phyloP scores from a whole-genome alignment of 2,329 filamentous ascomycete genomes.

The Tolypocladium endophyticum region DNA sequence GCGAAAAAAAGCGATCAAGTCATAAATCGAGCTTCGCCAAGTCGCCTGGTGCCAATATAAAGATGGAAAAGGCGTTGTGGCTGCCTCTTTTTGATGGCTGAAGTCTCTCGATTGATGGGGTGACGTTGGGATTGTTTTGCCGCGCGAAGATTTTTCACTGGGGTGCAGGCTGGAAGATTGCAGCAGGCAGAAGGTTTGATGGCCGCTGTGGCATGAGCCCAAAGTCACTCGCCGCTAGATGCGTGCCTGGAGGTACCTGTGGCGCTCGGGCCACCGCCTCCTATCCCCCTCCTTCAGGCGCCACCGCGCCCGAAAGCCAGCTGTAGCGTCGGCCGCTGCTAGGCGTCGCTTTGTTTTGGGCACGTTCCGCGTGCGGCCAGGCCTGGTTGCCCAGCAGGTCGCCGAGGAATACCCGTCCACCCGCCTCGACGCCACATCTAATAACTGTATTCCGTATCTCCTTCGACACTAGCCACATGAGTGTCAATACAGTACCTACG shows the following conservation, averaged over 20 bases:
- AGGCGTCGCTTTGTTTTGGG: background rate
- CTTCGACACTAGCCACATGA: background rate
- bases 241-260: conserved; percentile 15
- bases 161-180: conserved; percentile 18
- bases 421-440: background rate
- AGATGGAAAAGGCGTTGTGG: conserved; percentile 43
- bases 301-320: conserved; percentile 2
- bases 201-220: conserved; percentile 3
- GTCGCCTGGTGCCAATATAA: conserved; percentile 33
- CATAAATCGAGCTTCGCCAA: conserved; percentile 49
- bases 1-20: conserved; percentile 53
- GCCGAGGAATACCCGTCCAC: background rate
- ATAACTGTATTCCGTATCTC: too few species aligned
- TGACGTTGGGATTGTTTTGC: conserved; percentile 47
- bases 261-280: conserved; percentile 19
- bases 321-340: background rate
- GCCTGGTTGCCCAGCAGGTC: background rate
- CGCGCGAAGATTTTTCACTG: conserved; percentile 45
- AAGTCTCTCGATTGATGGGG: conserved; percentile 37
- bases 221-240: conserved; percentile 6
- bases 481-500: background rate
- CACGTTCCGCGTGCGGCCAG: background rate
- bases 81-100: conserved; percentile 42
- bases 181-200: conserved; percentile 5
- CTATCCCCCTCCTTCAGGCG: conserved; percentile 14